Percentiles rank a stretch among this genome's conserved stretches.
These are phyloP conservation scores for Debaryomycetaceae sp. DNA, from an alignment of 1,139 yeast genomes.

Conservation along the genomic window DNA sequence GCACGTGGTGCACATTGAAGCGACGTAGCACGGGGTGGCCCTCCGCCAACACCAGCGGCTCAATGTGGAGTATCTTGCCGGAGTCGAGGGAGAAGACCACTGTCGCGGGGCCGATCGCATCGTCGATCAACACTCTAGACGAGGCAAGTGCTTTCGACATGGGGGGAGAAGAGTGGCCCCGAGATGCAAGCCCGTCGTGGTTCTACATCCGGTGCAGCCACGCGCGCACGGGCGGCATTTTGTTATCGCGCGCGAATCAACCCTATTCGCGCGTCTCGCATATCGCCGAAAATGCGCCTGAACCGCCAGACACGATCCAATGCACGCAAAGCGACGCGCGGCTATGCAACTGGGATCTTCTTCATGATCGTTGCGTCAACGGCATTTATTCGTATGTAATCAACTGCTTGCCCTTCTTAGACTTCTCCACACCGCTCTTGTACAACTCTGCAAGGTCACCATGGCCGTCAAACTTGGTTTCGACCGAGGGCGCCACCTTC, in stretches of 20 bases:
- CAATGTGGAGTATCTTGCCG: constrained; percentile 61
- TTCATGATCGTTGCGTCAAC: not conserved
- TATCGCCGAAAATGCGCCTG: too few species aligned
- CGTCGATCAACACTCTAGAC: constrained; percentile 54
- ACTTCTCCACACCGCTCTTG: constrained; percentile 47
- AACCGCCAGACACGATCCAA: too few species aligned
- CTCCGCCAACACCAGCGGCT: constrained; percentile 26
- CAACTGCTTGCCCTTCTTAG: constrained; percentile 41
- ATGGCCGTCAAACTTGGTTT: constrained; percentile 34
- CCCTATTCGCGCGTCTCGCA: too few species aligned
- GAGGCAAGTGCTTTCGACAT: constrained; percentile 71
- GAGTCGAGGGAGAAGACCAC: constrained; percentile 56
- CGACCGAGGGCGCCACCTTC: constrained; percentile 56
- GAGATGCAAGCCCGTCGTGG: too few species aligned
- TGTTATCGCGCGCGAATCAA: too few species aligned
- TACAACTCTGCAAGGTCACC: constrained; percentile 49
- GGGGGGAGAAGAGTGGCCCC: too few species aligned
- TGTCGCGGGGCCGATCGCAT: constrained; percentile 57
- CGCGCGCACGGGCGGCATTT: too few species aligned
- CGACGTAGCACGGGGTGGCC: constrained; percentile 33
- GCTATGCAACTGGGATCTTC: too few species aligned
- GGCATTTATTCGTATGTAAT: constrained; percentile 21
- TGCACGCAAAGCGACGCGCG: too few species aligned
- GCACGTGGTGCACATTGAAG: constrained; percentile 42
- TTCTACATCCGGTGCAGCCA: too few species aligned